Evolutionary conservation across 495 filamentous ascomycete genomes (phyloP), one percentile per base, ranked within the genome.

Genomic region (Aspergillus avenaceus): DNA sequence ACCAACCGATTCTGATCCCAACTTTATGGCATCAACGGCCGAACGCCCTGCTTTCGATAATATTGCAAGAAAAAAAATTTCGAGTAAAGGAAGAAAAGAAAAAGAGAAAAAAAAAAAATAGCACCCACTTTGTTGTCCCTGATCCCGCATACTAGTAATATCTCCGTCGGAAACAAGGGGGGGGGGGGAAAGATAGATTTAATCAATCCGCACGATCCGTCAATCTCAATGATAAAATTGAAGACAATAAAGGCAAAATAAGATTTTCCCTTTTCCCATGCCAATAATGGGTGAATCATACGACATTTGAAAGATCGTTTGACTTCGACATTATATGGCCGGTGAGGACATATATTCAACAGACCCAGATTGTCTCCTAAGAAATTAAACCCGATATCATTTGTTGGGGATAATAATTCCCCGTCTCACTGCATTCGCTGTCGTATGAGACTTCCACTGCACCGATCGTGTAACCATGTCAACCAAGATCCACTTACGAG

Each of bases 381-480:
- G 24, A 18, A n/a, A 40, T 47, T 23, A 27, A 22, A n/a, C 12
- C 13, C 13, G 18, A 36, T 41, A 9, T 45, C 26, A 58, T 58
- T 58, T 48, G 51, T 42, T 47, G 29, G 44, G 51, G 52, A 36
- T 59, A 45, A n/a, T 47, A 53, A 40, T 42, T 47, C 50, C 56
- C 56, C 29, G 42, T 34, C 24, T 41, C 38, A 28, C 11, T 27
- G 28, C n/a, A 47, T 54, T 48, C 36, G 47, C 25, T 16, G 14
- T 29, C 29, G 1, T 22, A 26, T 6, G 24, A 41, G 4, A 28
- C n/a, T n/a, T 26, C 23, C 12, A 19, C 29, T 8, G 45, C 7
- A 22, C 18, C 12, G 26, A n/a, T 16, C 27, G 42, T 31, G 42
- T 21, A 18, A 40, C 22, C 22, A 21, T 40, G 32, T n/a, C 3